These are phyloP conservation scores for Beauveria sp. DNA, from an alignment of 2,329 filamentous ascomycete species.

Conservation along the genomic window DNA sequence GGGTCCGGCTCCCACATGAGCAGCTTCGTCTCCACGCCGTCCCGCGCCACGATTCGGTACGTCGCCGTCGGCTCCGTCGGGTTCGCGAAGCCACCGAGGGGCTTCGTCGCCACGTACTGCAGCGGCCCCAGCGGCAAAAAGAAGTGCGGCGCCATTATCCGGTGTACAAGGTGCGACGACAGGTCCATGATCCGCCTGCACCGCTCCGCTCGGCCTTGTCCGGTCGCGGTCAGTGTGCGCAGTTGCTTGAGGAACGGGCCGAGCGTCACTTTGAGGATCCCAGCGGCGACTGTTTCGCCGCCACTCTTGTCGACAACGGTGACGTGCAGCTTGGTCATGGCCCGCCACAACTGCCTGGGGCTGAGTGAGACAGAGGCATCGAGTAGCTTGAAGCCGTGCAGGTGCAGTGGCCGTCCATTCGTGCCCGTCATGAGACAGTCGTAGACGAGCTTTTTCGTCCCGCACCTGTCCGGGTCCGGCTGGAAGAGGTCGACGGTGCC, in stretches of 20 bases:
- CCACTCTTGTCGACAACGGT: slow-evolving; percentile 39
- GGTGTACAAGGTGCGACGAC: neutral
- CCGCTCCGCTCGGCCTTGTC: neutral
- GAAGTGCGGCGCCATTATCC: neutral
- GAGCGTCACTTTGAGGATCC: neutral
- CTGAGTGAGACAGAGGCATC: slow-evolving; percentile 52
- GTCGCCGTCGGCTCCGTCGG: slow-evolving; percentile 36
- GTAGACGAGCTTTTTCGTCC: slow-evolving; percentile 52
- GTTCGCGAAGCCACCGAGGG: slow-evolving; percentile 42
- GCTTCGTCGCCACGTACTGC: slow-evolving; percentile 43
- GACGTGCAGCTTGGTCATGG: slow-evolving; percentile 55
- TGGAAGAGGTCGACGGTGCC: slow-evolving; percentile 52
- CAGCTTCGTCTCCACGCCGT: slow-evolving; percentile 44
- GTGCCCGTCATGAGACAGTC: slow-evolving; percentile 52
- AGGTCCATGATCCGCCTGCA: neutral
- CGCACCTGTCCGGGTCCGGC: slow-evolving; percentile 42
- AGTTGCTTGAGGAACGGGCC: neutral
- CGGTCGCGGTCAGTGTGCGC: neutral
- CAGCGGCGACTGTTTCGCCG: slow-evolving; percentile 12
- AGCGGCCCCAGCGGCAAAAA: slow-evolving; percentile 22
- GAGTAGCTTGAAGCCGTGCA: slow-evolving; percentile 56
- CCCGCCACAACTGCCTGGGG: slow-evolving; percentile 49
- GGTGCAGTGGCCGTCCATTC: slow-evolving; percentile 44
- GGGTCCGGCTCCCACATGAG: slow-evolving; percentile 49
- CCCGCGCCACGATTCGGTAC: slow-evolving; percentile 40